A percentile compares a stretch with the other conserved stretches of the same genome.
Evolutionary conservation across 345 rosid species (phyloP).

Genomic region (Mallotus nudiflorus): DNA sequence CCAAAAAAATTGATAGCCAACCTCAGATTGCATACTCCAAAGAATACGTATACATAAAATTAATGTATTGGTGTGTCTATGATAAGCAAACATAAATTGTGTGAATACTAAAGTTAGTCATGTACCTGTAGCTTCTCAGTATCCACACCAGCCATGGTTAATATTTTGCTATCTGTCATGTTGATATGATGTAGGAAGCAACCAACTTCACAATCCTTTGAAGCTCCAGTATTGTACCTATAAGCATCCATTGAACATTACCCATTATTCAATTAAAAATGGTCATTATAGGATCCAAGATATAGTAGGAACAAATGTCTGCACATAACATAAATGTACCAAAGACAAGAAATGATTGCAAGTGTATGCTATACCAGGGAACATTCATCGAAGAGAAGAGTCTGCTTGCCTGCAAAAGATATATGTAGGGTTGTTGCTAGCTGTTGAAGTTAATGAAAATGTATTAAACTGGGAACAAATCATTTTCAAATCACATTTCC

Average conservation of each 20-base stretch:
- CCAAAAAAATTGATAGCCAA: neutral
- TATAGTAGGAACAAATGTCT: neutral
- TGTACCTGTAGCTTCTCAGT: conserved; percentile 44
- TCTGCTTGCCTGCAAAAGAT: conserved; percentile 57
- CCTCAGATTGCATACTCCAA: neutral
- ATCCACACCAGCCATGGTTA: conserved; percentile 49
- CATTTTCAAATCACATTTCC: neutral
- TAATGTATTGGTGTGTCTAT: too few species aligned
- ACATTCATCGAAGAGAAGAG: conserved; percentile 39
- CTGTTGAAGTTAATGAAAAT: conserved; percentile 19
- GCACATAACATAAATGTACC: conserved; percentile 16
- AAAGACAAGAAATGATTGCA: conserved; percentile 18
- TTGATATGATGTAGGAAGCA: conserved; percentile 42
- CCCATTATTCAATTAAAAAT: conserved; percentile 5
- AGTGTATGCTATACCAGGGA: conserved; percentile 57
- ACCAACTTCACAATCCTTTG: conserved; percentile 31
- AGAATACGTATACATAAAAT: too few species aligned
- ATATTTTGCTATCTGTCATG: conserved; percentile 42
- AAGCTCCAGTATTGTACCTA: conserved; percentile 58
- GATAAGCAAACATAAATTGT: neutral
- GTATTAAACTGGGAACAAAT: conserved; percentile 14
- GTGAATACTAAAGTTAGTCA: neutral
- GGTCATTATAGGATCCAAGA: conserved; percentile 3
- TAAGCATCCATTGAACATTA: conserved; percentile 27
- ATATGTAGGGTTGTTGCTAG: conserved; percentile 22